Conservation (phyloP, 169 alveolate genomes). For the Eimeria sp. region DNA sequence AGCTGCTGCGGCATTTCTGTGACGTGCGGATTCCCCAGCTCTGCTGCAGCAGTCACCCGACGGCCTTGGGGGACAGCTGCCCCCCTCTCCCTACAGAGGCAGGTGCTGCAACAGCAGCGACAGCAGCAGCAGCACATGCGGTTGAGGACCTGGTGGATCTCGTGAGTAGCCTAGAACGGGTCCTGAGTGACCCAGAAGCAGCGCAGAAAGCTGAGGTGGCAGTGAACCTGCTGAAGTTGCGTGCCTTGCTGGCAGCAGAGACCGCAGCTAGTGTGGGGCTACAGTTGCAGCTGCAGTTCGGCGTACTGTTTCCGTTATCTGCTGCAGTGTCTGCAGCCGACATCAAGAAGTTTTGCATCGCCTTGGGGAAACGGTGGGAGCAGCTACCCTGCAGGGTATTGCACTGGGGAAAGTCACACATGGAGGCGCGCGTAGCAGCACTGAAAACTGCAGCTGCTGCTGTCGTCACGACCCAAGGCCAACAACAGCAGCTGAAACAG, state of each 20-base stretch:
- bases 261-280: constrained; percentile 33
- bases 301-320: neutral
- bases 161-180: neutral
- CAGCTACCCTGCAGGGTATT: neutral
- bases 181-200: neutral
- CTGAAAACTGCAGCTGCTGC: constrained; percentile 32
- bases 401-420: constrained; percentile 13
- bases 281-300: constrained; percentile 59
- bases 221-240: constrained; percentile 38
- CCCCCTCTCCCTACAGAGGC: constrained; percentile 24
- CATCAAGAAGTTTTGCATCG: constrained; percentile 3
- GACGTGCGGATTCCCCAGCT: constrained; percentile 32
- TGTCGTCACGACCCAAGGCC: neutral
- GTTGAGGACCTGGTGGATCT: neutral
- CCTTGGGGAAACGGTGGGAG: constrained; percentile 42
- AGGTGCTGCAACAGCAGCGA: constrained; percentile 24
- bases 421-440: constrained; percentile 24
- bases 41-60: constrained; percentile 34
- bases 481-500: constrained; percentile 17
- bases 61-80: constrained; percentile 53
- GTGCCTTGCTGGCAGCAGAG: constrained; percentile 43
- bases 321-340: constrained; percentile 52
- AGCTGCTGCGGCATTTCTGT: constrained; percentile 66
- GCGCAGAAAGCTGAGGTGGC: constrained; percentile 12
- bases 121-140: constrained; percentile 27